phyloP scores from a whole-genome alignment of 352 stramenopile genomes.

The Phytopythium aichiense region DNA sequence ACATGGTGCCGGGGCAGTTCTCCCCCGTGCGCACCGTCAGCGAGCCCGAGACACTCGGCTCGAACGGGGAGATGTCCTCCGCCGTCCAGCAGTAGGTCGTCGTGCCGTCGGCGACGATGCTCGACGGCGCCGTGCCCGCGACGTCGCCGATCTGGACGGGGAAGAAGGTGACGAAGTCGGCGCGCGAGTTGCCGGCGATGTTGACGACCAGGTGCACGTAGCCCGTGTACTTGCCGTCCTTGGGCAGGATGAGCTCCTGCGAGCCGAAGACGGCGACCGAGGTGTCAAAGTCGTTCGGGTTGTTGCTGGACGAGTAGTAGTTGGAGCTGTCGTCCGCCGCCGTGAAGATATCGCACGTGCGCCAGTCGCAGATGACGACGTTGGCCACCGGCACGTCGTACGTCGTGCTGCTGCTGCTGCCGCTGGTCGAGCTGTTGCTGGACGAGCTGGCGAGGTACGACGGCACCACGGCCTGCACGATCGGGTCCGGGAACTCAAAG shows the following conservation, averaged over 20 bases:
- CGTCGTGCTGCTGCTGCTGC: conserved; percentile 23
- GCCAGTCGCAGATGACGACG: conserved; percentile 76
- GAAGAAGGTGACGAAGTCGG: conserved; percentile 80
- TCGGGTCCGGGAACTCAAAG: conserved; percentile 56
- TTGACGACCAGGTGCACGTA: conserved; percentile 68
- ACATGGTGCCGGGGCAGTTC: conserved; percentile 68
- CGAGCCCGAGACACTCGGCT: conserved; percentile 41
- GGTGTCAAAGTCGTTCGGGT: conserved; percentile 59
- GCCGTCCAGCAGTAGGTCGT: conserved; percentile 78
- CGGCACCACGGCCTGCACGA: conserved; percentile 38
- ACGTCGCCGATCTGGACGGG: conserved; percentile 67
- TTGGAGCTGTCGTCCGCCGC: conserved; percentile 34
- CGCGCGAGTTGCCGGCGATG: conserved; percentile 55
- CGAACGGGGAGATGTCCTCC: conserved; percentile 52
- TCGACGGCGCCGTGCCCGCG: conserved; percentile 39
- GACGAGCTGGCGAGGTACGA: conserved; percentile 30
- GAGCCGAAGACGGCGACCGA: conserved; percentile 56
- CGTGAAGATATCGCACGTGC: conserved; percentile 67
- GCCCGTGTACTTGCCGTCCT: conserved; percentile 78
- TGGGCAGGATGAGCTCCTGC: conserved; percentile 60
- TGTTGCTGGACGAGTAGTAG: conserved; percentile 64
- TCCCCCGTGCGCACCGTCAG: conserved; percentile 58
- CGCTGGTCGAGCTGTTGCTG: conserved; percentile 14
- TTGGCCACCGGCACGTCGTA: conserved; percentile 69
- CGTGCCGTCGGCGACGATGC: conserved; percentile 50